Evolutionary conservation across 352 stramenopile genomes (phyloP), one percentile per base, ranked within the genome.

Genomic region (Phytophthora constricta): DNA sequence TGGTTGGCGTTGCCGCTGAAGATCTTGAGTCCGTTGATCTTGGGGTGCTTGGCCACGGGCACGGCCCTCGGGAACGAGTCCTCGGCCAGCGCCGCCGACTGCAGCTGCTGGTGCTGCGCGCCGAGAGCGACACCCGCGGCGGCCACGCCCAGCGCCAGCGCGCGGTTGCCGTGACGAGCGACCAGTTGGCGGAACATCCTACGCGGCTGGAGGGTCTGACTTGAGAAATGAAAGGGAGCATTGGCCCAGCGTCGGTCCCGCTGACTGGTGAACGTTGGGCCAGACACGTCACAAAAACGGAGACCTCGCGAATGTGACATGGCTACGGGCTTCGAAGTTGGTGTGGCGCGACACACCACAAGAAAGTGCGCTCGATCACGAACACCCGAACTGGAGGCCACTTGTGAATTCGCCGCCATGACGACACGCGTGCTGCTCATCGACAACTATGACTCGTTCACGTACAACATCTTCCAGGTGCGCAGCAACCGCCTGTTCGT

Each of bases 1-100:
- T 97, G 91, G 82, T 99, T 99, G 47, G 97, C 96, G 70, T 99
- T 99, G 53, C 98, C 98, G 60, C 89, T 97, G 74, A 99, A 99
- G 62, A 99, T 91, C 80, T 99, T 99, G 61, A 99, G 80, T 1
- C 89, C 87, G 59, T 95, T 95, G 70, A 94, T 92, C 78, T 96
- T 96, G 47, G 86, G 87, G 71, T 94, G 84, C 79, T 96, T 96
- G 52, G 80, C 76, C 27, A 91, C 84, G 31, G 81, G 79, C 59
- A 82, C 72, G 16, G 86, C 66, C 22, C 79, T 71, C 34, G 83
- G 86, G 51, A 79, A 84, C 58, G 66, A 51, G 46, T 92, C 83
- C 55, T 93, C 81, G 2, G 82, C 71, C 31, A 72, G 68, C 31
- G 84, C 81, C 1, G 54, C 25, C 17, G 51, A 42, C 52, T 65